Base-by-base conservation (phyloP, 495 filamentous ascomycete genomes). In the Penicillium longicatenatum region DNA sequence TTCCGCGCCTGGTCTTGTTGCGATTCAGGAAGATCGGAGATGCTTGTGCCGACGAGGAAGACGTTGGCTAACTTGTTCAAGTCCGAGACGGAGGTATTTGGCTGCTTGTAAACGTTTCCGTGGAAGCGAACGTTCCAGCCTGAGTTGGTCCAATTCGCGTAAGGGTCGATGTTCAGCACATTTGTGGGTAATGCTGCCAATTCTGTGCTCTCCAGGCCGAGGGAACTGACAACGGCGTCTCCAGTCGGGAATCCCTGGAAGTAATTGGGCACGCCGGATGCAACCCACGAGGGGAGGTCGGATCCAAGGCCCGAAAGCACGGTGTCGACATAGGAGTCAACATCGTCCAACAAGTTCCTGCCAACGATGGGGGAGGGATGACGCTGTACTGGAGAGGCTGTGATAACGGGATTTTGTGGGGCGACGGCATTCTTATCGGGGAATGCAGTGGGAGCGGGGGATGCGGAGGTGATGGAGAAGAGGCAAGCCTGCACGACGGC, bases 111-210 rank as follows among this genome's bases (percentile, higher is more conserved):
- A 17, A 91, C 84, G 64, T 90, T 90, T 59, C 89, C 89, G 58
- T 88, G 89, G 65, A 92, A 85, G 16, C 86, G 81, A 6, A 91
- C 74, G 54, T 87, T 90, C 89, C 89, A 93, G 39, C 86, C 87
- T 45, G 82, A 72, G 19, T 82, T 76, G n/a, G 89, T 91, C 82
- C 85, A 92, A 59, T 93, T 93, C 35, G 80, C 89, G 67, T 93
- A 92, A n/a, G 81, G 80, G 72, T 87, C 86, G 10, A 92, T 71
- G 61, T 91, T 91, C 50, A 92, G 66, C 17, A 89, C 87, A 59
- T 90, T 81, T 2, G 89, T 88, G 1, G 89, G 89, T 37, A 82
- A 69, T 6, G 84, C 81, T 14, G 66, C 75, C 21, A 90, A 68
- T n/a, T 85, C 79, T 12, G 63, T 63, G 50, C 82, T 76, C 50